A percentile compares a stretch with the other conserved stretches of the same genome.
Evolutionary conservation across 2,329 filamentous ascomycete genomes (phyloP).

Genomic region (Trichoderma harzianum): DNA sequence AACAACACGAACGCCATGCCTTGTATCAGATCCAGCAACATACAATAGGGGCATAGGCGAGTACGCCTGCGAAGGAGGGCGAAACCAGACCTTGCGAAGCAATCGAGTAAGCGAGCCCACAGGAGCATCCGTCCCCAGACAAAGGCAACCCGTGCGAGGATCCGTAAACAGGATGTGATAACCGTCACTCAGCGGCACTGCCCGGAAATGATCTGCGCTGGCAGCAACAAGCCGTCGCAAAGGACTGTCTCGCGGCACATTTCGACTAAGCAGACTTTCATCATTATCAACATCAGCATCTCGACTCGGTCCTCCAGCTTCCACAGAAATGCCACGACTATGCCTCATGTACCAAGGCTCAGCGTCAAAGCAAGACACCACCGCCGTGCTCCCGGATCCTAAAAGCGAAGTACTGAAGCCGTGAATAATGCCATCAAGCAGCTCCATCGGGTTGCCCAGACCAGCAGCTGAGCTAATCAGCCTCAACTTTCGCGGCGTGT

Average conservation of each 20-base stretch:
- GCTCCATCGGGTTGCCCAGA: constrained; percentile 25
- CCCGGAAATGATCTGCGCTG: constrained; percentile 58
- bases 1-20: constrained; percentile 55
- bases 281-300: not conserved
- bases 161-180: constrained; percentile 64
- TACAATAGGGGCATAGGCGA: constrained; percentile 48
- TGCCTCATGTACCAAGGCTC: constrained; percentile 11
- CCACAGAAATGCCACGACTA: constrained; percentile 2
- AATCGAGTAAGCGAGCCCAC: constrained; percentile 49
- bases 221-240: constrained; percentile 36
- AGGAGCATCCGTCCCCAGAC: constrained; percentile 59
- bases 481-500: constrained; percentile 55
- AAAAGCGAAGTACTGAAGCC: constrained; percentile 26
- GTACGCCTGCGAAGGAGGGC: constrained; percentile 28
- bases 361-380: constrained; percentile 22
- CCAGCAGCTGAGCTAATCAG: constrained; percentile 59
- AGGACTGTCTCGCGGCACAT: constrained; percentile 17
- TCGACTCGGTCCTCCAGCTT: not conserved
- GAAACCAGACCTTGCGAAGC: constrained; percentile 56
- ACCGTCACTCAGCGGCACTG: constrained; percentile 63
- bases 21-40: constrained; percentile 52
- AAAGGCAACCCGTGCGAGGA: constrained; percentile 52
- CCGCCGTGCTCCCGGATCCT: constrained; percentile 22
- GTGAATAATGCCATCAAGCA: constrained; percentile 22
- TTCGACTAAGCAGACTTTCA: constrained; percentile 21